Base-by-base conservation (phyloP, 768 basidiomycete species). In the Lentinula lateritia region DNA sequence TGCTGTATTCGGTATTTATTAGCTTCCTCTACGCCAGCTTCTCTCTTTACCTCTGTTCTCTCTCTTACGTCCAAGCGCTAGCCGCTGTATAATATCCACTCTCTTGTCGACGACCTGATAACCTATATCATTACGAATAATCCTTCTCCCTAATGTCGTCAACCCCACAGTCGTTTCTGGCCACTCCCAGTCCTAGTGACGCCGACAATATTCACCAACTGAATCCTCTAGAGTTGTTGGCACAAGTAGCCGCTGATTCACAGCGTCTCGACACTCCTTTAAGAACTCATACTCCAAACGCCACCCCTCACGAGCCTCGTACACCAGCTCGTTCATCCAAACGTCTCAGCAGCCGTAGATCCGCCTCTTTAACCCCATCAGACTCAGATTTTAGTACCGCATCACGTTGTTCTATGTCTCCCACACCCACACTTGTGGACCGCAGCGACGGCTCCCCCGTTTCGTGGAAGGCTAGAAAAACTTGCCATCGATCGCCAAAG, bases 401-500 rank as follows among this genome's bases (percentile, higher is more conserved):
- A 13, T 52, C 50, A 12, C 59, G 50, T 5, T 52, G 38, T 23
- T 60, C 59, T 36, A 52, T 60, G 39, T 60, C 59, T 18, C 59
- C 59, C 5, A 60, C 59, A 6, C 59, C 59, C 28, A 60, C 59
- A 5, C 48, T 60, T 18, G 59, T 60, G 10, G 59, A 52, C 35
- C 58, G 20, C 28, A 41, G 32, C 45, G 23, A 23, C 18, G 28
- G 50, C 50, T 52, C 59, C 9, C 46, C 59, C n/a, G 8, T 48
- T 18, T 59, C 58, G 23, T 59, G 48, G 43, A 59, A 60, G 18
- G 16, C 62, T 15, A 60, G 59, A 42, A 67, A 64, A 41, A 52
- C 59, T 46, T 63, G 58, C 9, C 65, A 61, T 36, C 55, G 59
- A n/a, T 34, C 62, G 20, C 54, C 28, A 43, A 65, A 65, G 54